Percentiles rank a stretch among this genome's conserved stretches.
These are phyloP conservation scores for Candida patagonica DNA, from an alignment of 805 yeast species.

Conservation along the genomic window DNA sequence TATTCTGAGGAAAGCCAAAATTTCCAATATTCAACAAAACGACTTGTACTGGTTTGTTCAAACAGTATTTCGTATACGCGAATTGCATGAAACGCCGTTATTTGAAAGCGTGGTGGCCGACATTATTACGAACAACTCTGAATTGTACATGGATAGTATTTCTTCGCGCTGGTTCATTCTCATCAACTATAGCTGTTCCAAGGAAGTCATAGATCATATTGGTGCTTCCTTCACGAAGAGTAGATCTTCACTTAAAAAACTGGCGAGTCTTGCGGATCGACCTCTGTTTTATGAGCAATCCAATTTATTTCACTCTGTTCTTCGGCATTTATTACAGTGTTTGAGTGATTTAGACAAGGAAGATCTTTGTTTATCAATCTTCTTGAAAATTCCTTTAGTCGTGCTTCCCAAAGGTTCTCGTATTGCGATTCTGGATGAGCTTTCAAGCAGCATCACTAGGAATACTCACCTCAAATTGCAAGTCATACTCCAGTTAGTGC, in stretches of 20 bases:
- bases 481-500: not conserved
- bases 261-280: slow-evolving; percentile 4
- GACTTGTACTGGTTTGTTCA: not conserved
- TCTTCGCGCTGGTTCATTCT: slow-evolving; percentile 13
- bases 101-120: not conserved
- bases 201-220: slow-evolving; percentile 2
- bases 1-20: not conserved
- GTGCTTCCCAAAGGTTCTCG: slow-evolving; percentile 5
- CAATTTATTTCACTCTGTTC: not conserved
- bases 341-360: not conserved
- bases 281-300: slow-evolving; percentile 12
- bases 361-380: not conserved
- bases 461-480: not conserved
- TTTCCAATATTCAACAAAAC: not conserved
- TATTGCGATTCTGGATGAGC: not conserved
- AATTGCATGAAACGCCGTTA: not conserved
- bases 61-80: not conserved
- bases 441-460: not conserved
- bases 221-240: slow-evolving; percentile 5
- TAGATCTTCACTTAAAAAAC: not conserved
- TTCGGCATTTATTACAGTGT: not conserved
- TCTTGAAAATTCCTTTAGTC: slow-evolving; percentile 7
- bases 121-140: not conserved
- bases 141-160: slow-evolving; percentile 1
- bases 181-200: slow-evolving; percentile 6